A percentile compares a stretch with the other conserved stretches of the same genome.
Conservation (phyloP, 2,329 filamentous ascomycete species). For the Arthrobotrys megalospora region DNA sequence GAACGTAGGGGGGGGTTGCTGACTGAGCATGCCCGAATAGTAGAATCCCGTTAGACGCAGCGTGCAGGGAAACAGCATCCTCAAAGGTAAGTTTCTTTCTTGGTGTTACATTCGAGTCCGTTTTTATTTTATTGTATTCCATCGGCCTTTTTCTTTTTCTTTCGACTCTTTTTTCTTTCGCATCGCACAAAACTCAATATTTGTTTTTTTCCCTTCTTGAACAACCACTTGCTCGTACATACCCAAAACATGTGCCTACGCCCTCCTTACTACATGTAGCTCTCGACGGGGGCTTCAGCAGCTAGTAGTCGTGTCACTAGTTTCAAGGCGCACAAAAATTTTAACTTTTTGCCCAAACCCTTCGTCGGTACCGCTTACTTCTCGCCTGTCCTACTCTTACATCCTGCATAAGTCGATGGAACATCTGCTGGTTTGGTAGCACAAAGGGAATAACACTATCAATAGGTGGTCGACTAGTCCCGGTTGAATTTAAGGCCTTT, state of each 20-base stretch:
- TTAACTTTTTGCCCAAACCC: slow-evolving; percentile 16
- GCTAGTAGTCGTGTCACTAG: slow-evolving; percentile 17
- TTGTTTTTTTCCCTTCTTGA: slow-evolving; percentile 34
- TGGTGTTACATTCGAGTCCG: slow-evolving; percentile 22
- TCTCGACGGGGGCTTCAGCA: slow-evolving; percentile 1
- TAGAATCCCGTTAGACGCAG: slow-evolving; percentile 14
- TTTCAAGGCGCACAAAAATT: slow-evolving; percentile 4
- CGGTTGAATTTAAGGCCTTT: not conserved
- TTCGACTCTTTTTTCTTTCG: slow-evolving; percentile 1
- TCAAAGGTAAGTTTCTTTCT: slow-evolving; percentile 18
- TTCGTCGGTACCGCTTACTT: slow-evolving; percentile 41
- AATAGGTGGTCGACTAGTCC: slow-evolving; percentile 13
- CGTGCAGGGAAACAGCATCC: slow-evolving; percentile 8
- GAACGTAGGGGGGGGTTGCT: slow-evolving; percentile 8
- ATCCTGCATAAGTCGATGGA: slow-evolving; percentile 32
- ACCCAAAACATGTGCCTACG: slow-evolving; percentile 32
- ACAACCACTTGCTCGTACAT: slow-evolving; percentile 28
- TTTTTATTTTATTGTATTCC: slow-evolving; percentile 31
- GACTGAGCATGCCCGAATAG: slow-evolving; percentile 12
- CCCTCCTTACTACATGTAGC: slow-evolving; percentile 2
- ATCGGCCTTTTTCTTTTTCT: slow-evolving; percentile 25
- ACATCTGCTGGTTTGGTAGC: slow-evolving; percentile 33
- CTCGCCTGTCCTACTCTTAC: slow-evolving; percentile 43
- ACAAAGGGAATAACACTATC: slow-evolving; percentile 38
- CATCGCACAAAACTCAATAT: slow-evolving; percentile 22